Base-by-base conservation (phyloP, 176 grass and related monocot genomes). In the Metroxylon sagu region DNA sequence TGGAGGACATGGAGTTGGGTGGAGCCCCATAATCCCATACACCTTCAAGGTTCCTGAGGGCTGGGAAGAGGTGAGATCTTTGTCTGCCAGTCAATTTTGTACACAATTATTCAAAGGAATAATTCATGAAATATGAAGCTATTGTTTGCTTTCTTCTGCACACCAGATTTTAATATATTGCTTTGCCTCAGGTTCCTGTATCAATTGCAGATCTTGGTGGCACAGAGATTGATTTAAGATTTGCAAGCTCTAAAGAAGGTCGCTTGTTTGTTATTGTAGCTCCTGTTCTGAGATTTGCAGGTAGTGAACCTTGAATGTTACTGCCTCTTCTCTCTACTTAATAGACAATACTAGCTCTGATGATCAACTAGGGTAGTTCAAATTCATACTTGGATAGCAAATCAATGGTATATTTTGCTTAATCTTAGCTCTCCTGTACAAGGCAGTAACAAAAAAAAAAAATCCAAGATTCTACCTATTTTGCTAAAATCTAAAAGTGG, bases 191-290 rank as follows among this genome's bases (percentile, higher is more conserved):
- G 92, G 70, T 90, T 29, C 87, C 93, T 0, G 93, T 98, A 65
- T 92, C 93, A 6, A 98, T 98, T 80, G 93, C 93, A 71, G 93
- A 92, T 80, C 93, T 98, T 5, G 87, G 87, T 52, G 93, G 93
- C 26, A 98, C 93, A 1, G 93, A 98, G 79, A 98, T 98, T 7
- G 93, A 98, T 25, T 83, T 98, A 54, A 86, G 93, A 29, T 83
- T 92, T 29, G 81, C 59, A 10, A 92, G 75, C 70, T 51, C 87
- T 6, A 77, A 96, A 77, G 58, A 96, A 64, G 93, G 93, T 2
- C 79, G 93, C 3, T 17, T 88, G 25, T 92, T 75, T 30, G 84
- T 98, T 62, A 65, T 98, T 12, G 93, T 98, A 48, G 87, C 93
- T 18, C 87, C 93, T 0, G 82, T 90, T 65, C 84, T 71, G 6